Evolutionary conservation across 352 stramenopile species (phyloP).

Genomic region (Blastocystis sp.): DNA sequence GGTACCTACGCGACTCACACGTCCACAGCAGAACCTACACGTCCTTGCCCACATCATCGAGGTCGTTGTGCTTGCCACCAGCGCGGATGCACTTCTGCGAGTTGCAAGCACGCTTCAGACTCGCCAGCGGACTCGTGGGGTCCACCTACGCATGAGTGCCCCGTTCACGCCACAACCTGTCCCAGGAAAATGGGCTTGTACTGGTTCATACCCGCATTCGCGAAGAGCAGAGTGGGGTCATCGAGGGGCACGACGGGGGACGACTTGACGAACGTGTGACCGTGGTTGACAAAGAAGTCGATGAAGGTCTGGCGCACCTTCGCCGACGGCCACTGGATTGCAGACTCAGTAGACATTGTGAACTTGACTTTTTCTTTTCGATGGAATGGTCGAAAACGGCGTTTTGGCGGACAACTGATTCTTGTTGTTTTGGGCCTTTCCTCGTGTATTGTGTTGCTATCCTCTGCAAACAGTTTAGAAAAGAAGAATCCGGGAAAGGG

Average conservation of each 20-base stretch:
- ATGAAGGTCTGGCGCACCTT: slow-evolving; percentile 94
- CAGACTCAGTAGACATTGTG: slow-evolving; percentile 57
- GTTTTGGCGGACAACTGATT: not conserved
- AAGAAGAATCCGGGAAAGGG: too few relatives aligned
- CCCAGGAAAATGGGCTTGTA: slow-evolving; percentile 99
- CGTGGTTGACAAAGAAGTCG: slow-evolving; percentile 89
- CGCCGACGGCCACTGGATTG: slow-evolving; percentile 84
- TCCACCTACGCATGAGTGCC: slow-evolving; percentile 76
- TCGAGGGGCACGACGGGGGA: slow-evolving; percentile 91
- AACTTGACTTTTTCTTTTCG: not conserved
- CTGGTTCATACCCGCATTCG: slow-evolving; percentile 99
- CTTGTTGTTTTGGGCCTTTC: not conserved
- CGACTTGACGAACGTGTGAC: slow-evolving; percentile 90
- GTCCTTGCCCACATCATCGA: slow-evolving; percentile 97
- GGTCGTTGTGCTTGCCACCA: slow-evolving; percentile 98
- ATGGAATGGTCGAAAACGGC: not conserved
- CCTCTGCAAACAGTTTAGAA: too few relatives aligned
- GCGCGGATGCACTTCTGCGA: slow-evolving; percentile 98
- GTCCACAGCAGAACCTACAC: slow-evolving; percentile 72
- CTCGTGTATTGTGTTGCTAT: not conserved
- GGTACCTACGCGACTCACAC: slow-evolving; percentile 76
- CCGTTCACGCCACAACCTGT: slow-evolving; percentile 73
- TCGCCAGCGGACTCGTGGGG: slow-evolving; percentile 84
- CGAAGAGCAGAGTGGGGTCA: slow-evolving; percentile 96
- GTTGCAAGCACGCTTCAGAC: slow-evolving; percentile 87